Conservation (phyloP, 371 early-diverging fungal species). For the Rhizopus delemar region DNA sequence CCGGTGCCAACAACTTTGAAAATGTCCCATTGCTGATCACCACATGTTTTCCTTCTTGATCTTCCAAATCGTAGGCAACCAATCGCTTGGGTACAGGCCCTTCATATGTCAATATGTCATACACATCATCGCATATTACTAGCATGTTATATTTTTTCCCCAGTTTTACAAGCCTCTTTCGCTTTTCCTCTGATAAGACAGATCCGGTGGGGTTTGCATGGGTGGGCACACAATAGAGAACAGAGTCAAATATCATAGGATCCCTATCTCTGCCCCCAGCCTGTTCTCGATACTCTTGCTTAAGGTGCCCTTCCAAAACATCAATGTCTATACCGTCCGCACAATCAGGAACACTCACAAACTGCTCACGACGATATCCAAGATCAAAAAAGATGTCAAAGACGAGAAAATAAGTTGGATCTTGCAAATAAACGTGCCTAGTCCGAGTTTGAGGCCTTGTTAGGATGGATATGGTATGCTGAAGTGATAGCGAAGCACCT, state of each 20-base stretch:
- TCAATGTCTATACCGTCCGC: conserved; percentile 30
- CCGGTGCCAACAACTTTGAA: conserved; percentile 45
- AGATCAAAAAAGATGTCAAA: conserved; percentile 50
- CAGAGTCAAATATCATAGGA: conserved; percentile 12
- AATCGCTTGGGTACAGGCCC: conserved; percentile 22
- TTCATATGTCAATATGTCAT: conserved; percentile 52
- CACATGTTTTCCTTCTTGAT: conserved; percentile 16
- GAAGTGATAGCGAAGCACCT: conserved; percentile 40
- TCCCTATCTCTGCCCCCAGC: conserved; percentile 5
- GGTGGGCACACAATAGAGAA: conserved; percentile 64
- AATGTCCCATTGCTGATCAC: conserved; percentile 50
- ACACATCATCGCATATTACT: conserved; percentile 68
- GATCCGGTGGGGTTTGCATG: conserved; percentile 59
- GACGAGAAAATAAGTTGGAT: conserved; percentile 65
- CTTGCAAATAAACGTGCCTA: conserved; percentile 49
- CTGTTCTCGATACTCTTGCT: conserved; percentile 1
- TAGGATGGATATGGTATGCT: conserved; percentile 34
- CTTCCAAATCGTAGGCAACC: conserved; percentile 39
- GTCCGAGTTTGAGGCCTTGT: conserved; percentile 32
- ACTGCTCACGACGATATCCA: conserved; percentile 39
- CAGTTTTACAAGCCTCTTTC: conserved; percentile 45
- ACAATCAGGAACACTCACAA: conserved; percentile 39
- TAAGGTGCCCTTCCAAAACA: conserved; percentile 19
- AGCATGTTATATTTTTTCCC: conserved; percentile 56
- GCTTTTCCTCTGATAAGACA: conserved; percentile 38